Conservation (phyloP, 2,329 filamentous ascomycete genomes). For the Talaromyces funiculosus region DNA sequence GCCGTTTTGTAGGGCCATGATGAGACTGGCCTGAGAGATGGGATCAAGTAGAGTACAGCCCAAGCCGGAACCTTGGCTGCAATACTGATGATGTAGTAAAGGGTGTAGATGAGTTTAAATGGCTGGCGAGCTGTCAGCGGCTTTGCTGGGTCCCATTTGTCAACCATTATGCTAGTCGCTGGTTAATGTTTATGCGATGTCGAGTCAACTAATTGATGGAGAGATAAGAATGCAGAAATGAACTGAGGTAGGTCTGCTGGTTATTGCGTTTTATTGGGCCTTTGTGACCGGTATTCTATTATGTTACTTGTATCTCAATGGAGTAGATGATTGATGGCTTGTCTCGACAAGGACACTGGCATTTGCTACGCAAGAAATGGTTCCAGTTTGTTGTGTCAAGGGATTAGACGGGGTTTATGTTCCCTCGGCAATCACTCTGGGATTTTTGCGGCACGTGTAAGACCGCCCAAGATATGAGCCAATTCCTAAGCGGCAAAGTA, state of each 20-base stretch:
- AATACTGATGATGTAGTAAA: background rate
- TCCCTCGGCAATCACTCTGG: background rate
- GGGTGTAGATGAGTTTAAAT: background rate
- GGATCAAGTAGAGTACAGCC: background rate
- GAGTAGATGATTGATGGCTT: no score
- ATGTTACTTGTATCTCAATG: background rate
- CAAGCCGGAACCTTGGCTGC: background rate
- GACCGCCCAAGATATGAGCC: background rate
- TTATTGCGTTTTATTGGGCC: background rate
- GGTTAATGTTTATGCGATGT: background rate
- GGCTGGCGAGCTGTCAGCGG: conserved; percentile 4
- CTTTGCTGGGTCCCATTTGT: conserved; percentile 3
- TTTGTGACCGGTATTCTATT: background rate
- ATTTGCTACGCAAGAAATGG: no score
- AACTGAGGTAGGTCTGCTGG: background rate
- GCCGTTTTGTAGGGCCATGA: conserved; percentile 8
- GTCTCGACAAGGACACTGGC: no score
- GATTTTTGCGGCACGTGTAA: background rate
- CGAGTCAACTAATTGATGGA: background rate
- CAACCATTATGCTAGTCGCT: background rate
- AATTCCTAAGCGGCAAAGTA: background rate
- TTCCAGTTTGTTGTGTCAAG: no score
- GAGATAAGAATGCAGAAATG: background rate
- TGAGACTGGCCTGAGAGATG: background rate
- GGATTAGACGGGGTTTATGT: no score